These are phyloP conservation scores for Sclerotinia trifoliorum DNA, from an alignment of 2,329 filamentous ascomycete genomes.

Conservation along the genomic window DNA sequence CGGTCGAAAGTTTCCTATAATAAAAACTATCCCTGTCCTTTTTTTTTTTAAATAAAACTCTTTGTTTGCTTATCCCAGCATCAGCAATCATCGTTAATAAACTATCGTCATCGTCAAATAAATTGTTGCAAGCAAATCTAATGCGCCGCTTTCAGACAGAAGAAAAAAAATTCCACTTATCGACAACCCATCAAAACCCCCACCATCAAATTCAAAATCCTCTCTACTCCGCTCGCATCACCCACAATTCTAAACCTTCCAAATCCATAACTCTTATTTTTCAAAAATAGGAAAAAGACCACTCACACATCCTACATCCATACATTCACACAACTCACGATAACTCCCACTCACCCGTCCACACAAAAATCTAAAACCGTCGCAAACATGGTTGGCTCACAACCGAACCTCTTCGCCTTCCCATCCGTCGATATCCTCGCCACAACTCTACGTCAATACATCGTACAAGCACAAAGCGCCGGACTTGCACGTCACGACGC, in stretches of 20 bases:
- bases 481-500: conserved; percentile 75
- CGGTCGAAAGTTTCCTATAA: too few relatives aligned
- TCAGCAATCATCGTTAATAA: not conserved
- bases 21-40: not conserved
- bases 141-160: conserved; percentile 12
- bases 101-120: not conserved
- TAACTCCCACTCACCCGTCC: not conserved
- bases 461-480: conserved; percentile 77
- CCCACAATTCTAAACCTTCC: conserved; percentile 6
- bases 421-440: conserved; percentile 68
- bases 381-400: conserved; percentile 33
- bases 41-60: not conserved
- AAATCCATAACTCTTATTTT: not conserved
- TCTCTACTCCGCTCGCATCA: conserved; percentile 4
- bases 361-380: not conserved
- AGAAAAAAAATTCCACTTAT: conserved; percentile 9
- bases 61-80: not conserved
- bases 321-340: not conserved
- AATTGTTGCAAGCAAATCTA: conserved; percentile 5
- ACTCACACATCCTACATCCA: not conserved
- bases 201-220: conserved; percentile 7
- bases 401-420: conserved; percentile 77
- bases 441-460: conserved; percentile 73
- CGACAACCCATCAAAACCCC: not conserved
- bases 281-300: not conserved